Evolutionary conservation across 1,139 yeast genomes (phyloP).

Genomic region (Suhomyces bokatorum): DNA sequence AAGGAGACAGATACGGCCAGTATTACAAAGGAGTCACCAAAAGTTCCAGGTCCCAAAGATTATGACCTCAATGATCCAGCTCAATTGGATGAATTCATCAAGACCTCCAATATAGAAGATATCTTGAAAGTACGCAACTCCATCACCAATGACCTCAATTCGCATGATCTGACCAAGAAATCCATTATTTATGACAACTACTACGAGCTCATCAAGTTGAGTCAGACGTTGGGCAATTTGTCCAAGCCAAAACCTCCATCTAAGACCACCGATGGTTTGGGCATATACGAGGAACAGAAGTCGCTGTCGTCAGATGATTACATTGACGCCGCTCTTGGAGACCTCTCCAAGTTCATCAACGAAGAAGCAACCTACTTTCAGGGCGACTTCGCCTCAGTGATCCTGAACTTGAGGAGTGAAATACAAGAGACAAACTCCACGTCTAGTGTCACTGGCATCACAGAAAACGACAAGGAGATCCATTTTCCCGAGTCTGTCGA

Average conservation of each 20-base stretch:
- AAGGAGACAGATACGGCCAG: constrained; percentile 1
- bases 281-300: constrained; percentile 10
- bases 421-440: constrained; percentile 19
- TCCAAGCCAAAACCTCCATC: constrained; percentile 22
- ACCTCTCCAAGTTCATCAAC: constrained; percentile 29
- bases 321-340: constrained; percentile 30
- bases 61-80: constrained; percentile 24
- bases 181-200: constrained; percentile 50
- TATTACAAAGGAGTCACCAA: background rate
- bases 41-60: background rate
- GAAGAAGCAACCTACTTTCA: constrained; percentile 24
- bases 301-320: constrained; percentile 12
- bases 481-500: constrained; percentile 18
- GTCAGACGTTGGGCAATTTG: constrained; percentile 36
- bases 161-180: constrained; percentile 46
- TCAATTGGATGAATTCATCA: constrained; percentile 20
- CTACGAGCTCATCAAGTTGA: constrained; percentile 46
- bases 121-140: constrained; percentile 39
- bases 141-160: constrained; percentile 33
- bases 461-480: constrained; percentile 5
- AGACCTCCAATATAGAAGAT: constrained; percentile 28
- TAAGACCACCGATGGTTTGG: constrained; percentile 10
- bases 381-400: constrained; percentile 31
- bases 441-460: constrained; percentile 27
- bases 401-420: constrained; percentile 21